phyloP scores from a whole-genome alignment of 2,329 filamentous ascomycete species.

The Colletotrichum theobromicola region DNA sequence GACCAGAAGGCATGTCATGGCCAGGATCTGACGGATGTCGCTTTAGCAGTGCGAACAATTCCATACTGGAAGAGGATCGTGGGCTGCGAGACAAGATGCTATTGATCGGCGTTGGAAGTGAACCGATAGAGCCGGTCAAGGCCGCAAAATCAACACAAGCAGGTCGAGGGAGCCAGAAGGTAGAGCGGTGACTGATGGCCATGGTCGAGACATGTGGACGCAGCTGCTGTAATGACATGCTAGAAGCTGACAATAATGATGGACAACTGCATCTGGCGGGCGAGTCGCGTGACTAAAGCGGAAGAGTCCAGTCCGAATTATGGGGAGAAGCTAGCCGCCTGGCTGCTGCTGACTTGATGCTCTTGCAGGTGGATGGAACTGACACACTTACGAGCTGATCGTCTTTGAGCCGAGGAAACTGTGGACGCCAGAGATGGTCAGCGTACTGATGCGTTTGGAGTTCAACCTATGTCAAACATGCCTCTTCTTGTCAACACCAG shows the following conservation, averaged over 20 bases:
- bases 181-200: not conserved
- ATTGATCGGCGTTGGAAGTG: not conserved
- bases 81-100: not conserved
- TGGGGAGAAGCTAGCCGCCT: too few relatives aligned
- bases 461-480: not conserved
- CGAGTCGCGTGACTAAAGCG: not conserved
- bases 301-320: too few relatives aligned
- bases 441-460: not conserved
- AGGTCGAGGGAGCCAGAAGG: not conserved
- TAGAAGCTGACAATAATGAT: not conserved
- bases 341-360: too few relatives aligned
- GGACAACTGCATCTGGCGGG: not conserved
- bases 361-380: not conserved
- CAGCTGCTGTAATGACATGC: not conserved
- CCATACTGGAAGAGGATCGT: not conserved
- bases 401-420: not conserved
- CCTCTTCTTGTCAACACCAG: not conserved
- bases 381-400: not conserved
- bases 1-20: not conserved
- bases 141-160: not conserved
- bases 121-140: not conserved
- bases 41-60: not conserved
- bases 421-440: not conserved
- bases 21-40: not conserved
- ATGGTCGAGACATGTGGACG: not conserved